Base-by-base conservation (phyloP, 306 rosid genomes). In the Alnus glutinosa region DNA sequence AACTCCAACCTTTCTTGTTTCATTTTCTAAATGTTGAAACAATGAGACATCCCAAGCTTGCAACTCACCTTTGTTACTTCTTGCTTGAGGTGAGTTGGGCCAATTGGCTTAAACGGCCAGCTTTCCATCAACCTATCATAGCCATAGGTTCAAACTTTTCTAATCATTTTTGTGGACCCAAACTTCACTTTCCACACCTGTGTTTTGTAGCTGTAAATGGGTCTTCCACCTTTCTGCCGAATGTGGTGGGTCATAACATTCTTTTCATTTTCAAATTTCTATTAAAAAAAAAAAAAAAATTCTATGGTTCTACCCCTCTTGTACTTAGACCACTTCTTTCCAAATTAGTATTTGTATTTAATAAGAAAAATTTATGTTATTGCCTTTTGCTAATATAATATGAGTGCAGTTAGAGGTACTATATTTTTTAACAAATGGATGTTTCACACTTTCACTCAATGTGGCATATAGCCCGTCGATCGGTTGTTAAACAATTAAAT, bases 171-270 rank as follows among this genome's bases (percentile, higher is more conserved):
- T 68, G 72, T 42, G 72, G 72, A 39, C 72, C 72, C 72, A 9
- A 68, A 68, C 16, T 68, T 68, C 32, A 37, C 71, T 67, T 28
- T 59, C 37, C 66, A 10, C 37, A 19, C 37, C 34, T 4, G 2
- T 28, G 66, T 18, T 55, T 11, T 2, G 70, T 34, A 15, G 46
- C 70, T 37, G 46, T 64, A 64, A 37, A 64, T 64, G 72, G 6
- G 4, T 18, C 8, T 62, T 73, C 9, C 0, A 50, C 36, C 78
- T 79, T 79, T 79, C 78, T 78, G 83, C 78, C 39, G 47, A 73
- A 79, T 73, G 74, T 19, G 14, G 74, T 36, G 72, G 52, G 51
- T 42, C 72, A 42, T 23, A 7, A 39, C 72, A 7, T 42, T n/a
- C 51, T 42, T 68, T 32, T 32, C 70, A 32, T 13, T 34, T 32